Evolutionary conservation across 225 moss, liverwort and hornwort genomes (phyloP).

Genomic region (Physcomitrium patens): DNA sequence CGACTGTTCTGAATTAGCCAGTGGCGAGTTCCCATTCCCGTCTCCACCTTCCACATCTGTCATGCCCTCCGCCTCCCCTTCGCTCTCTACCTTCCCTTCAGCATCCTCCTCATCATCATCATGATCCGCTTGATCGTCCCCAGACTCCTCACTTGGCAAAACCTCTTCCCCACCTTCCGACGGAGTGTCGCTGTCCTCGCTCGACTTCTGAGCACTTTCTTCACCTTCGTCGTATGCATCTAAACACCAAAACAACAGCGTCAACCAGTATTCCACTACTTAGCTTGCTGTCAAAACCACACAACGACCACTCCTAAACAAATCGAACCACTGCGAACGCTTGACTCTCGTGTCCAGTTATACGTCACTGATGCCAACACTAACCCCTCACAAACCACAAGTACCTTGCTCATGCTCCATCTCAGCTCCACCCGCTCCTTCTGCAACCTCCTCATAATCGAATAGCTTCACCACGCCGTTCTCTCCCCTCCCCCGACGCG

Average conservation of each 20-base stretch:
- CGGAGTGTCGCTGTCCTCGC: conserved; percentile 54
- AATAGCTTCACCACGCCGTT: conserved; percentile 18
- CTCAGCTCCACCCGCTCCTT: conserved; percentile 32
- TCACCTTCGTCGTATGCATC: conserved; percentile 66
- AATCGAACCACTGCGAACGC: too few relatives aligned
- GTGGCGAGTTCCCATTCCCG: conserved; percentile 51
- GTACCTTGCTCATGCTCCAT: conserved; percentile 35
- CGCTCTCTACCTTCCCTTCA: conserved; percentile 66
- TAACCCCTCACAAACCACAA: too few relatives aligned
- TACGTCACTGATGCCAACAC: too few relatives aligned
- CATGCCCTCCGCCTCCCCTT: conserved; percentile 65
- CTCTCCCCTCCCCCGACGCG: conserved; percentile 17
- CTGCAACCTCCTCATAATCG: conserved; percentile 31
- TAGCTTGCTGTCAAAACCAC: too few relatives aligned
- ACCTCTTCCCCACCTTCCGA: conserved; percentile 69
- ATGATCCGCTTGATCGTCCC: conserved; percentile 62
- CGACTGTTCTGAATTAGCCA: conserved; percentile 53
- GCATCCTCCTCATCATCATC: conserved; percentile 62
- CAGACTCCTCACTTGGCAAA: conserved; percentile 38
- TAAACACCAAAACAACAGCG: background rate
- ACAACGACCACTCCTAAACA: too few relatives aligned
- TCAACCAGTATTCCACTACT: too few relatives aligned
- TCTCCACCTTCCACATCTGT: conserved; percentile 59
- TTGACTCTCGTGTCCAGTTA: too few relatives aligned
- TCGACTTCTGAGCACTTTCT: conserved; percentile 54